Conservation (phyloP, 768 basidiomycete genomes). For the Daedaleopsis sinensis region DNA sequence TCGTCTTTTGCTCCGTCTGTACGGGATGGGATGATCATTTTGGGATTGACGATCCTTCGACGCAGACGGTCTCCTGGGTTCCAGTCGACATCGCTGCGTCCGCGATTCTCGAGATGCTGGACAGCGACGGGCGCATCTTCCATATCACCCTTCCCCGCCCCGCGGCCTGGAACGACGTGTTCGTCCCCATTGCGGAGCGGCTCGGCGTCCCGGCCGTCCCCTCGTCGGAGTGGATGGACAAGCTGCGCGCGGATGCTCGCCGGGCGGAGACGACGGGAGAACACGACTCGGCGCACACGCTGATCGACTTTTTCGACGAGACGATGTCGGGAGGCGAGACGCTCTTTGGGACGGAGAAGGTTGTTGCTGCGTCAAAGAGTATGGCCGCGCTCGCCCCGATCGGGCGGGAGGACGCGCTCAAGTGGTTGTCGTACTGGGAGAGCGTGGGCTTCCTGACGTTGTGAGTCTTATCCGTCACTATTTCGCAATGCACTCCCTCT, state of each 20-base stretch:
- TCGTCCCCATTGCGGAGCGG: conserved; percentile 18
- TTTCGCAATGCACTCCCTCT: no score
- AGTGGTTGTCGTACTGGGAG: conserved; percentile 19
- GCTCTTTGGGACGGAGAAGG: conserved; percentile 16
- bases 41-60: neutral
- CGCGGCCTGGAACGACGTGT: conserved; percentile 25
- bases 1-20: neutral
- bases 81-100: conserved; percentile 9
- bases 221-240: conserved; percentile 27
- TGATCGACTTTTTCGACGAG: conserved; percentile 16
- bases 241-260: conserved; percentile 14
- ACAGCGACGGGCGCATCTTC: neutral
- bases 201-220: conserved; percentile 26
- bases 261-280: conserved; percentile 3
- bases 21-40: neutral
- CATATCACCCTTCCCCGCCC: conserved; percentile 32
- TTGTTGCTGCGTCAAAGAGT: conserved; percentile 9
- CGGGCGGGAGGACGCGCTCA: conserved; percentile 17
- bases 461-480: no score
- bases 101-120: conserved; percentile 8
- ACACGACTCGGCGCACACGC: conserved; percentile 19
- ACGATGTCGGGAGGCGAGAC: conserved; percentile 10
- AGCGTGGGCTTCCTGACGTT: conserved; percentile 8
- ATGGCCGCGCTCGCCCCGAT: conserved; percentile 13
- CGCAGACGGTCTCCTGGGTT: conserved; percentile 8